Percentiles rank a stretch among this genome's conserved stretches.
These are phyloP conservation scores for Pythium volutum DNA, from an alignment of 352 stramenopile genomes.

Conservation along the genomic window DNA sequence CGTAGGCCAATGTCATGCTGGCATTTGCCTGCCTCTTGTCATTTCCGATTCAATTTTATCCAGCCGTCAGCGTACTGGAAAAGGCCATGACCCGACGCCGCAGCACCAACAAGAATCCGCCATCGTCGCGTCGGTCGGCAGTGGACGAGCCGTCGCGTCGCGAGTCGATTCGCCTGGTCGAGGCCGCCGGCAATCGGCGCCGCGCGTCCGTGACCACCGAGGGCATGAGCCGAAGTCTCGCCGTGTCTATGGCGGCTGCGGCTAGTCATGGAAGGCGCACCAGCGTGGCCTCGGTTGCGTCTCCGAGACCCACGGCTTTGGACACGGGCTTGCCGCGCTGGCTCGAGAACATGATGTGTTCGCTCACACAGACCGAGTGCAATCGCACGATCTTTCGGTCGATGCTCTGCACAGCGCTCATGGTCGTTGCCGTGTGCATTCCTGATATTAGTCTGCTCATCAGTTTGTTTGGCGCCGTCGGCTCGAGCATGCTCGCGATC, in stretches of 20 bases:
- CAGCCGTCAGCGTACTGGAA: conserved; percentile 70
- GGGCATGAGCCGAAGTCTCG: conserved; percentile 22
- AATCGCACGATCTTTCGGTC: conserved; percentile 77
- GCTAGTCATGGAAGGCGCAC: neutral
- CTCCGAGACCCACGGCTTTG: neutral
- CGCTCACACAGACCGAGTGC: conserved; percentile 68
- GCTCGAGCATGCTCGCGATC: conserved; percentile 79
- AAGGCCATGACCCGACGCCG: conserved; percentile 47
- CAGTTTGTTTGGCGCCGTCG: conserved; percentile 74
- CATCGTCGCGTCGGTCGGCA: conserved; percentile 29
- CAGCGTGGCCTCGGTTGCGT: conserved; percentile 1
- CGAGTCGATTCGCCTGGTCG: conserved; percentile 27
- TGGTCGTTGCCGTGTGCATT: conserved; percentile 71
- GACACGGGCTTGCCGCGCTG: conserved; percentile 21
- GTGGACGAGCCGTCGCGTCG: conserved; percentile 2
- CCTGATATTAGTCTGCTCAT: conserved; percentile 72
- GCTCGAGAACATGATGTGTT: conserved; percentile 46
- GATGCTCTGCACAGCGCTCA: conserved; percentile 76
- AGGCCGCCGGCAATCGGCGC: conserved; percentile 27
- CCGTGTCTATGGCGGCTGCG: conserved; percentile 5
- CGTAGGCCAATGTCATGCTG: conserved; percentile 61
- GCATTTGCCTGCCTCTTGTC: conserved; percentile 72
- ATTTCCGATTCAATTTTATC: conserved; percentile 83
- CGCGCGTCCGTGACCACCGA: conserved; percentile 31
- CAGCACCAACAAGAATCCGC: neutral